Conservation (phyloP, 768 basidiomycete species). For the Mrakia hoshinonis region DNA sequence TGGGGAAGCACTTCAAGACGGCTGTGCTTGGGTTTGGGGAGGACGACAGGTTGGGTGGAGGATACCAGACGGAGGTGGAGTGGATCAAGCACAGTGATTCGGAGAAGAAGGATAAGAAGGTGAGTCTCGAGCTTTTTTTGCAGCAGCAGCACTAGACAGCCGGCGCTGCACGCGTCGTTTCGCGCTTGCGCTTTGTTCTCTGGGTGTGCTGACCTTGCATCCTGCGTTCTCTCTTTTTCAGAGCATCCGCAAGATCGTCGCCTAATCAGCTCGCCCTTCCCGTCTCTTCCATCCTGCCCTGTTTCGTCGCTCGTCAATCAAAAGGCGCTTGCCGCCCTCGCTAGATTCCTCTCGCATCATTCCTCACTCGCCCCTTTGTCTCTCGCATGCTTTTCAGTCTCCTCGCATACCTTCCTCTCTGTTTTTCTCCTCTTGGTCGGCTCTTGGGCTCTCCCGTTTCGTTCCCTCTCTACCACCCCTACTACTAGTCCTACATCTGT, state of each 20-base stretch:
- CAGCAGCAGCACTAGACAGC: not conserved
- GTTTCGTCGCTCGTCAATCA: no score
- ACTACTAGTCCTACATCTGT: no score
- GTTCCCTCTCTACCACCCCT: no score
- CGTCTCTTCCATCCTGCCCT: not conserved
- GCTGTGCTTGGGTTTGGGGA: slow-evolving; percentile 74
- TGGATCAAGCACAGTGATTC: slow-evolving; percentile 90
- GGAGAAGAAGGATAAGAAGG: slow-evolving; percentile 77
- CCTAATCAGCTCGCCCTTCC: not conserved
- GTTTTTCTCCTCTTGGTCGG: not conserved
- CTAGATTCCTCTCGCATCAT: not conserved
- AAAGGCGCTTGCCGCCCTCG: no score
- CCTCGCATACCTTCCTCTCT: not conserved
- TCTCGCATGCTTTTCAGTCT: not conserved
- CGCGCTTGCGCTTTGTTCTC: no score
- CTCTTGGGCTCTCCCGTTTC: no score
- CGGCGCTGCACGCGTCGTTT: no score
- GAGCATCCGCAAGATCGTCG: no score
- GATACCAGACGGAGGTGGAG: slow-evolving; percentile 90
- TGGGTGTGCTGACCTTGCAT: no score
- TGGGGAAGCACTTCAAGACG: slow-evolving; percentile 86
- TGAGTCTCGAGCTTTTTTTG: not conserved
- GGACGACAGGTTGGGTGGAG: slow-evolving; percentile 63
- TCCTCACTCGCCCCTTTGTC: not conserved
- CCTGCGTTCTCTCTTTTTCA: no score